Base-by-base conservation (phyloP, 2,329 filamentous ascomycete species). In the Verticillium alfalfae region DNA sequence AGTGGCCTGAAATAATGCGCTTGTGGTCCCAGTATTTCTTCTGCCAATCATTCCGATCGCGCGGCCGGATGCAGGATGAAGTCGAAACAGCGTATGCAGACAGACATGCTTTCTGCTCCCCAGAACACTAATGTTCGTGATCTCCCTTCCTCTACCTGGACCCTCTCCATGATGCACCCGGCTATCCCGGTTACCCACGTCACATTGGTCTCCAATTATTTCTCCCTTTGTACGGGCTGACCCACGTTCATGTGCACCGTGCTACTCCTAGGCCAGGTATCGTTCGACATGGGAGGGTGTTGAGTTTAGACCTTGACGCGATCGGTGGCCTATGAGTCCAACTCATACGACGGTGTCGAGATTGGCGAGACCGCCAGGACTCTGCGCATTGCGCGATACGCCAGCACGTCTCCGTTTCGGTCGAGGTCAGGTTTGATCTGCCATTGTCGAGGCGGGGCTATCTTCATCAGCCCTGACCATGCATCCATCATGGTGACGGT, bases 11-110 rank as follows among this genome's bases (percentile, higher is more conserved):
- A 41, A 16, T 41, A 41, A 16, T 41, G 39, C 16, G 16, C 39
- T 16, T 15, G 39, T 16, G 16, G 16, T 41, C 13, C 45, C 45
- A 52, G 45, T 5, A 2, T 52, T 52, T 10, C 45, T 34, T 58
- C 39, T 58, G 38, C 57, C 57, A 58, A 58, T 58, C 57, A 58
- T n/a, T 41, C 57, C 38, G 38, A 39, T 5, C 38, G 22, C 37
- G 55, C 55, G 34, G 34, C 55, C 34, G 22, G 16, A 16, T 18
- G 39, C 39, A 49, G 57, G 36, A 34, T 37, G 38, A 16, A 34
- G 39, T 39, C 39, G 57, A 58, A 49, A 49, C 57, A 34, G 8
- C n/a, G 22, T 26, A 18, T 22, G 45, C 45, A 52, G 45, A 52
- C 26, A 31, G 26, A 31, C 26, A 31, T 31, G 5, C 45, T 22